Evolutionary conservation across 1,139 yeast genomes (phyloP), one percentile per base, ranked within the genome.

Genomic region (Diutina scorzettiae): DNA sequence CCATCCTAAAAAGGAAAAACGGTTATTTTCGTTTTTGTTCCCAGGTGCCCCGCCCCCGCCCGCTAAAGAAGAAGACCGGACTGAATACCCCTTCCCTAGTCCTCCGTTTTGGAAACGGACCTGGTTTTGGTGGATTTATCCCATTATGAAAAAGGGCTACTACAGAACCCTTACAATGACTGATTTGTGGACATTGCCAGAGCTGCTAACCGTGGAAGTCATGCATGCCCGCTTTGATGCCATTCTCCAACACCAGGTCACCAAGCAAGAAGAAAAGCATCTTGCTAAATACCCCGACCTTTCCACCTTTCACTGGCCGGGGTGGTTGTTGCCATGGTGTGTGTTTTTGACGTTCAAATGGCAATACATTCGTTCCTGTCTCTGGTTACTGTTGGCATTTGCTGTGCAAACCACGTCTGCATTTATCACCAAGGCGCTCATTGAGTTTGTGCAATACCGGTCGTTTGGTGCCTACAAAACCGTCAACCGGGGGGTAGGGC

Each of bases 41-140:
- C 53, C 64, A 37, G 63, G 54, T 41, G 44, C 46, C 19, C 66
- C 66, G 1, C 71, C 71, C 2, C 62, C 63, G 2, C 47, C 67
- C 7, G 59, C 61, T 5, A 30, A 49, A 3, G 62, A 58, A n/a
- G 68, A 64, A 23, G 73, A 68, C 42, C 52, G 73, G 34, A 50
- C 50, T 29, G 50, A 53, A 1, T 68, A 65, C 48, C 72, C 71
- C 4, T 27, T 11, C 14, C 30, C 30, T 11, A 7, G n/a, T 11
- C 11, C 30, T 14, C 30, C 30, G 14, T 12, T 27, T 5, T 65
- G 70, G 69, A 56, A 57, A 36, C 44, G 40, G 7, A 50, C 58
- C 11, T 53, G 66, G 3, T 68, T 68, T 47, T 57, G 56, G 55
- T 68, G 74, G 73, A 53, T 68, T 44, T 57, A 59, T 56, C 72